phyloP scores from a whole-genome alignment of 192 early-diverging fungal species.

The Linnemannia zychae region DNA sequence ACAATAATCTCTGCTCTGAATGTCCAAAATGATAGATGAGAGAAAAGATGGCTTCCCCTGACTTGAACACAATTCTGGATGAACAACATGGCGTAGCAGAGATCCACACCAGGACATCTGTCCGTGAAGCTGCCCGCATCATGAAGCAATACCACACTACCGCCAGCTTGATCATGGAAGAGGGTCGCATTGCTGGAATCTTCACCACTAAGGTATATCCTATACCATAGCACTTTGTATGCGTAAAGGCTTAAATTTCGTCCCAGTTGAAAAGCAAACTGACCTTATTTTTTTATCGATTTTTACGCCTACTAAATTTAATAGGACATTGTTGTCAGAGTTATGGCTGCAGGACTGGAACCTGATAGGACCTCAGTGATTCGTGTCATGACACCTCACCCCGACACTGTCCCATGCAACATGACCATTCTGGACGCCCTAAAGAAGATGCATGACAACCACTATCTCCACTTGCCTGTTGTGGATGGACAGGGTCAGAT shows the following conservation, averaged over 20 bases:
- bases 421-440: conserved; percentile 83
- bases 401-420: conserved; percentile 75
- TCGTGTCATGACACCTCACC: conserved; percentile 94
- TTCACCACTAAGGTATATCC: conserved; percentile 62
- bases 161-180: conserved; percentile 76
- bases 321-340: conserved; percentile 88
- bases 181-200: conserved; percentile 81
- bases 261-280: not conserved
- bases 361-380: conserved; percentile 91
- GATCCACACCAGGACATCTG: conserved; percentile 75
- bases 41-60: conserved; percentile 90
- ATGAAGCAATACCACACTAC: conserved; percentile 83
- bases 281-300: not conserved
- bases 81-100: conserved; percentile 67
- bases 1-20: not conserved
- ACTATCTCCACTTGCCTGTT: conserved; percentile 83
- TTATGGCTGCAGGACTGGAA: conserved; percentile 86
- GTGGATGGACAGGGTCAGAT: conserved; percentile 74
- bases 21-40: conserved; percentile 46
- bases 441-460: conserved; percentile 81
- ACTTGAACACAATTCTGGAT: conserved; percentile 85
- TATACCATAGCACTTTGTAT: no score
- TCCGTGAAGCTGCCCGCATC: conserved; percentile 75
- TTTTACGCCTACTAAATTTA: conserved; percentile 51
- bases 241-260: not conserved